Evolutionary conservation across 179 eudicot genomes (phyloP).

Genomic region (Silene noctiflora): DNA sequence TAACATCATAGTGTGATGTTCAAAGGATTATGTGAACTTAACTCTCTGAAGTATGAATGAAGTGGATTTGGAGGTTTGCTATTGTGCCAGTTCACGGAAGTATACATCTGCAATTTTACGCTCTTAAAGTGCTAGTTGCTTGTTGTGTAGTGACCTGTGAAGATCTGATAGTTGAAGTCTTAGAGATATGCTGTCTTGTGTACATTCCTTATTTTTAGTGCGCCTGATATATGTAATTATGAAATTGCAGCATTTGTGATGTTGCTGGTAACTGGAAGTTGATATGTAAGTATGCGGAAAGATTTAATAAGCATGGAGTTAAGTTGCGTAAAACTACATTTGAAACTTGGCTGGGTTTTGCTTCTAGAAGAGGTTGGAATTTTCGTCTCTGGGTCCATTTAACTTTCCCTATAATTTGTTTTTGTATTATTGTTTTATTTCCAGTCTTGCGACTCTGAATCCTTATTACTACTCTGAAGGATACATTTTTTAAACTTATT

Average conservation of each 20-base stretch:
- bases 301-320: slow-evolving; percentile 69
- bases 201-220: neutral
- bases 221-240: neutral
- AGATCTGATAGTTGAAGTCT: slow-evolving; percentile 2
- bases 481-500: too few species aligned
- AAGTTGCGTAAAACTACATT: slow-evolving; percentile 69
- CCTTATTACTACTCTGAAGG: too few species aligned
- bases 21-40: neutral
- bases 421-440: neutral
- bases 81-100: neutral
- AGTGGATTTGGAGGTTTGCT: neutral
- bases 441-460: neutral
- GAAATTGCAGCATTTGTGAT: slow-evolving; percentile 74
- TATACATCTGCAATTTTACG: neutral
- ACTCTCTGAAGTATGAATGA: neutral
- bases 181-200: neutral
- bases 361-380: slow-evolving; percentile 68
- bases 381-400: neutral
- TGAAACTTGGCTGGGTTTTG: slow-evolving; percentile 78
- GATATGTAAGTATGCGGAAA: slow-evolving; percentile 61
- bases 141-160: neutral
- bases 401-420: neutral
- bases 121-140: neutral
- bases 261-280: slow-evolving; percentile 64
- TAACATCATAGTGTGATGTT: neutral